Evolutionary conservation across 352 stramenopile genomes (phyloP).

Genomic region (Globisporangium cylindrosporum): DNA sequence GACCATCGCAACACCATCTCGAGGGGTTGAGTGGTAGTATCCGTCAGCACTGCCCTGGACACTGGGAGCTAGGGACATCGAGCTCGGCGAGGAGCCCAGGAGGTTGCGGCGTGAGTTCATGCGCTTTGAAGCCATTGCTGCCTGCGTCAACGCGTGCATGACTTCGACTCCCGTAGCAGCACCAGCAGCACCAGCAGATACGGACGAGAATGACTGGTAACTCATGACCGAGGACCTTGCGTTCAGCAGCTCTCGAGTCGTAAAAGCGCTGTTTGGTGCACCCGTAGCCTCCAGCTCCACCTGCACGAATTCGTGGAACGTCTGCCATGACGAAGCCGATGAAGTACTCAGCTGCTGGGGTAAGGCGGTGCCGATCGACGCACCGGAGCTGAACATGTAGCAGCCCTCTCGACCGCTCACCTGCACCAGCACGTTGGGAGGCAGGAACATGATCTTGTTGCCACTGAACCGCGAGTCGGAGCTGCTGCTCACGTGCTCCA

Average conservation of each 20-base stretch:
- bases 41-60: conserved; percentile 8
- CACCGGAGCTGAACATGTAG: conserved; percentile 36
- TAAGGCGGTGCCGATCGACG: neutral
- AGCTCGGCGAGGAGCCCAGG: neutral
- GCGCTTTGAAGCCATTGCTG: conserved; percentile 7
- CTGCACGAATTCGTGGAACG: conserved; percentile 36
- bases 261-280: conserved; percentile 22
- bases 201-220: neutral
- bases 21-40: neutral
- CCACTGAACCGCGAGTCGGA: conserved; percentile 47
- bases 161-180: conserved; percentile 8
- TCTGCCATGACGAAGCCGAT: conserved; percentile 12
- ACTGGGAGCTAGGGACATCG: neutral
- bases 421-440: conserved; percentile 36
- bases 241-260: neutral
- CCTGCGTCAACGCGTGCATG: conserved; percentile 24
- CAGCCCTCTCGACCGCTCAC: conserved; percentile 43
- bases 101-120: conserved; percentile 17
- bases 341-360: neutral
- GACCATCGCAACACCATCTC: conserved; percentile 29
- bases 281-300: conserved; percentile 29
- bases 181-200: neutral
- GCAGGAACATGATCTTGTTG: conserved; percentile 35
- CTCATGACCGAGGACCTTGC: neutral
- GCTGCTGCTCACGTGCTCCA: conserved; percentile 53